Evolutionary conservation across 179 eudicot genomes (phyloP), one percentile per base, ranked within the genome.

Genomic region (Beta lomatogona): DNA sequence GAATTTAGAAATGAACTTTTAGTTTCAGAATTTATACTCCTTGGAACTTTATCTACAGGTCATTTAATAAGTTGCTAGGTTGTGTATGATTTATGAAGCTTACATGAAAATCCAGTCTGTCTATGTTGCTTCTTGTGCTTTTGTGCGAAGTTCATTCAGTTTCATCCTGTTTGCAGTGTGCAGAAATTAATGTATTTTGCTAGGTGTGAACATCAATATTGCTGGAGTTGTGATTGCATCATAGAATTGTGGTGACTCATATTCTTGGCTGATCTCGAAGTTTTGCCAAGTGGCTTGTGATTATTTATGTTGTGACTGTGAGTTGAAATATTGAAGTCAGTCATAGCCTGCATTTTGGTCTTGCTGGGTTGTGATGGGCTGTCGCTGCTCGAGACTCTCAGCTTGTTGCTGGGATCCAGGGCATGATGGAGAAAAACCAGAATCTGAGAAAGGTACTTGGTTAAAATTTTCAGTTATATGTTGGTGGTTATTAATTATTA

Each of bases 391-490:
- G 22, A 90, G 79, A 81, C 59, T 88, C 58, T 72, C 86, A 69
- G 71, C 85, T 2, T 93, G 97, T 85, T 95, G 98, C 75, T 86
- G 86, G 82, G 89, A 73, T 50, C 80, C 90, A 3, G 91, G 81
- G 80, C 78, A 77, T 6, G 86, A 82, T 84, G 88, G 84, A 57
- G 86, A 85, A 9, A 76, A 81, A 63, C 80, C 63, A 18, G 95
- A 91, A 81, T 86, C 88, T 16, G 84, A 80, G 50, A 78, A 81
- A 80, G 86, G 88, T 85, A 73, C 86, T 86, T 88, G 75, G n/a
- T 76, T 84, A 31, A n/a, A 28, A 5, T 16, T 70, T 19, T 10
- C 54, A 13, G 22, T 46, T 61, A 14, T 16, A 28, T 41, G 19
- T 68, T 52, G 71, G 70, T 22, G 41, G 77, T 61, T 74, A 25